Evolutionary conservation across 2,329 filamentous ascomycete genomes (phyloP), one percentile per base, ranked within the genome.

Genomic region (Pseudogymnoascus sp.): DNA sequence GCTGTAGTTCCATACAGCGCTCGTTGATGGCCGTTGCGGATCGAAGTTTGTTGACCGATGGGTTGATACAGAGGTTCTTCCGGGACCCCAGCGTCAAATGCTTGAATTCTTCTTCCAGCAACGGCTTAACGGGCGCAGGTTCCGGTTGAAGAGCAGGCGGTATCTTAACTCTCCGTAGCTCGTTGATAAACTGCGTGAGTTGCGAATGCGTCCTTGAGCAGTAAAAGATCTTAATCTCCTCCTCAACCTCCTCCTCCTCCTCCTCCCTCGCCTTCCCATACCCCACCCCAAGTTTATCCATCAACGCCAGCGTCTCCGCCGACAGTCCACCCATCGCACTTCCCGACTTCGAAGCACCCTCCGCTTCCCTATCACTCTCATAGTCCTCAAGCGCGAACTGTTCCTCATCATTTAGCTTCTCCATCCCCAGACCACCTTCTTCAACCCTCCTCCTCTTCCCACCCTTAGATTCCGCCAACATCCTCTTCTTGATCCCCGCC

Each of bases 1-100:
- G 88, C 72, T 99, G 95, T 23, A 99, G 78, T 71, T 99, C 95
- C 5, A 93, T 80, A 71, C 95, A 99, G 11, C 88, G 84, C 73
- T 99, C 95, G 71, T 97, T 99, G 76, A 99, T 96, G 5, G 91
- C 91, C 0, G 89, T 87, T 1, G 88, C 79, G 0, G 84, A 84
- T 45, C 77, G 83, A 1, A 97, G 83, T 11, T 83, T 85, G 23
- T 83, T 81, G 1, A 99, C 93, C 31, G 87, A 83, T 0, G 89
- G 84, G 69, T 99, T 97, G 75, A 99, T 96, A 75, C 95, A 99
- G 16, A 77, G 77, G 64, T 87, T 88, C 71, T 88, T 90, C 62
- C 88, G 80, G 1, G 88, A 90, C 2, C 87, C 87, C 1, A 91
- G 77, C 0, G 86, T 83, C 2, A 90, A 72, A 69, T 90, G 85